Conservation (phyloP, 352 stramenopile genomes). For the Saprolegnia diclina region DNA sequence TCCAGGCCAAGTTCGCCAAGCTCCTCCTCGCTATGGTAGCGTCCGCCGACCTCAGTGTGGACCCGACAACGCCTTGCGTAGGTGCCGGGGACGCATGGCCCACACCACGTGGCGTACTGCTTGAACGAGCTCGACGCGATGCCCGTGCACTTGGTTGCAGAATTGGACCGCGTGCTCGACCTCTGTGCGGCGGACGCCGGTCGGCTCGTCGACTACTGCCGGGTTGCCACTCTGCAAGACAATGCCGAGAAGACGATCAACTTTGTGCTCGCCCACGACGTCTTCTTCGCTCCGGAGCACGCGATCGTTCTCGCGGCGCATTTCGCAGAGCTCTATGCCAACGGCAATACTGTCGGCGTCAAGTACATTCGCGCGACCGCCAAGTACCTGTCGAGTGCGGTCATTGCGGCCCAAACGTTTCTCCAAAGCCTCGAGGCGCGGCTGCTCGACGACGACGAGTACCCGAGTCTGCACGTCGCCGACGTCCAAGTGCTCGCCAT, state of each 20-base stretch:
- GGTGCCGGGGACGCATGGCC: not conserved
- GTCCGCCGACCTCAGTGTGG: too few species aligned
- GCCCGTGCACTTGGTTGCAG: slow-evolving; percentile 65
- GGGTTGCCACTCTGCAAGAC: not conserved
- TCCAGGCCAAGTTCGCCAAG: slow-evolving; percentile 65
- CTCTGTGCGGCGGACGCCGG: slow-evolving; percentile 23
- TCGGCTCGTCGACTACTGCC: not conserved
- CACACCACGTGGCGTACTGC: slow-evolving; percentile 50
- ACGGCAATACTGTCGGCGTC: slow-evolving; percentile 1
- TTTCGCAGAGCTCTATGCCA: slow-evolving; percentile 10
- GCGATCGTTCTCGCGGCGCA: not conserved
- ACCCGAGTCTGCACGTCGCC: not conserved
- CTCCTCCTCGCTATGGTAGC: slow-evolving; percentile 51
- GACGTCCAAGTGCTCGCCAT: slow-evolving; percentile 29
- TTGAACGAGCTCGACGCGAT: slow-evolving; percentile 46
- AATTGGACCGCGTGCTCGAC: slow-evolving; percentile 54
- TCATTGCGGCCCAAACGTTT: not conserved
- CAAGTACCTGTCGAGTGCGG: not conserved
- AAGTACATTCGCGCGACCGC: slow-evolving; percentile 5
- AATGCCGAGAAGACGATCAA: slow-evolving; percentile 20
- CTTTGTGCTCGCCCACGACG: slow-evolving; percentile 6
- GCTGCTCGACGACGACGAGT: slow-evolving; percentile 32
- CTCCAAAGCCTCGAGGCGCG: slow-evolving; percentile 31
- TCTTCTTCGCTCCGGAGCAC: not conserved
- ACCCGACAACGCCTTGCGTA: not conserved